A percentile compares a stretch with the other conserved stretches of the same genome.
Evolutionary conservation across 306 rosid species (phyloP).

Genomic region (Gastrolobium villosum): DNA sequence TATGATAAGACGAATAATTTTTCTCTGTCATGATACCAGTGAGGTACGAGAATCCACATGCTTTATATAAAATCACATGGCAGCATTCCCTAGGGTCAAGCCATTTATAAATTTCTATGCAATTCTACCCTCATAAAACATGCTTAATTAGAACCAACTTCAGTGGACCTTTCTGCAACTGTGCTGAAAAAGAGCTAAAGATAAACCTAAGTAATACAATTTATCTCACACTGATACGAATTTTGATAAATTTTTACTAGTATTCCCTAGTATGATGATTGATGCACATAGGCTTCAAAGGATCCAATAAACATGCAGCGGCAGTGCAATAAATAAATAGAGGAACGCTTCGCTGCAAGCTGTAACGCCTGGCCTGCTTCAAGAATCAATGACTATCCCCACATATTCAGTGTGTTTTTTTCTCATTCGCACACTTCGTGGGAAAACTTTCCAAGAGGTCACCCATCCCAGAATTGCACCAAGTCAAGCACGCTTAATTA

Average conservation of each 20-base stretch:
- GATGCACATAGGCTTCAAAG: background rate
- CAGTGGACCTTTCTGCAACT: background rate
- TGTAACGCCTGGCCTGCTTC: too few species aligned
- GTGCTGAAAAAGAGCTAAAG: background rate
- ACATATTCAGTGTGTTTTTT: too few species aligned
- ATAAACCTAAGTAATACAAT: background rate
- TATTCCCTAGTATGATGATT: background rate
- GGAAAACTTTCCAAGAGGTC: too few species aligned
- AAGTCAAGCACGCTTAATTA: too few species aligned
- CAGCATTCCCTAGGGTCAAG: constrained; percentile 5
- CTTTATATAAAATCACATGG: constrained; percentile 28
- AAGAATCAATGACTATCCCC: too few species aligned
- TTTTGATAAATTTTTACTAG: background rate
- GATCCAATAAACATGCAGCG: constrained; percentile 37
- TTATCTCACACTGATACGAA: background rate
- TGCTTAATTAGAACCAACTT: background rate
- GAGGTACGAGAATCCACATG: constrained; percentile 31
- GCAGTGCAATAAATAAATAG: constrained; percentile 37
- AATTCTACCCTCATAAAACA: background rate
- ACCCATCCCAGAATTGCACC: too few species aligned
- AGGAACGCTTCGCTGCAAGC: constrained; percentile 29
- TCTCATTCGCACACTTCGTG: too few species aligned
- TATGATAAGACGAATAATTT: constrained; percentile 16
- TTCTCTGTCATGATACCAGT: background rate
- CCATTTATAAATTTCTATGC: background rate